Base-by-base conservation (phyloP, 495 filamentous ascomycete genomes). In the Penicillium canariense region DNA sequence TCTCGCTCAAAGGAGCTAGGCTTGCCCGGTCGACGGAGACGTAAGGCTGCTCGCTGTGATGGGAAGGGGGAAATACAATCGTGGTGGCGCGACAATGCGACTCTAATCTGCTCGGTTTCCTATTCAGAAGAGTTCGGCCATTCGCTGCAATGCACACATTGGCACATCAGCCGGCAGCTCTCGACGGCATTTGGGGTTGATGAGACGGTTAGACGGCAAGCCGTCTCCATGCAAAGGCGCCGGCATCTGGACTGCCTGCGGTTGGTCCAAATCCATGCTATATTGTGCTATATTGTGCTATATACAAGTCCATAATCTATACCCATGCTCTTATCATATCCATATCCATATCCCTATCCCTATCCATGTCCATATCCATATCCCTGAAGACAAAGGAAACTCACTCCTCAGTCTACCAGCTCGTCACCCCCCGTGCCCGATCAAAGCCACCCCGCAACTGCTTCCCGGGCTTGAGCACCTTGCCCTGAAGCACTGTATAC, bases 371-470 rank as follows among this genome's bases (percentile, higher is more conserved):
- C 43, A 30, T 5, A 27, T 28, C 15, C 25, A 15, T 5, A 30
- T 27, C 15, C n/a, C 22, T 27, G n/a, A 8, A 1, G 11, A 39
- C 42, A 15, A 17, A 28, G 23, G 12, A n/a, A 1, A 26, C 31
- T 26, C 12, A 1, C n/a, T 6, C 20, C 15, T 23, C 27, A 34
- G 18, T 23, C 18, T 66, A 98, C 94, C 94, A 98, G 75, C 94
- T 97, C 65, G 88, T 83, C 65, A 94, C 36, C 38, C 88, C 86
- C 63, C 77, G 89, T 42, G 69, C 77, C 38, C 94, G 76, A 78
- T 98, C 91, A 74, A 97, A 98, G 6, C 94, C 94, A 26, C 89
- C 94, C 30, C 94, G 71, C 56, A 98, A 60, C 80, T 96, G 91
- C 48, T 80, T 73, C 59, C 82, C 84, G 22, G 90, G 86, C 76